Base-by-base conservation (phyloP, 768 basidiomycete species). In the Panaeolus cyanescens region DNA sequence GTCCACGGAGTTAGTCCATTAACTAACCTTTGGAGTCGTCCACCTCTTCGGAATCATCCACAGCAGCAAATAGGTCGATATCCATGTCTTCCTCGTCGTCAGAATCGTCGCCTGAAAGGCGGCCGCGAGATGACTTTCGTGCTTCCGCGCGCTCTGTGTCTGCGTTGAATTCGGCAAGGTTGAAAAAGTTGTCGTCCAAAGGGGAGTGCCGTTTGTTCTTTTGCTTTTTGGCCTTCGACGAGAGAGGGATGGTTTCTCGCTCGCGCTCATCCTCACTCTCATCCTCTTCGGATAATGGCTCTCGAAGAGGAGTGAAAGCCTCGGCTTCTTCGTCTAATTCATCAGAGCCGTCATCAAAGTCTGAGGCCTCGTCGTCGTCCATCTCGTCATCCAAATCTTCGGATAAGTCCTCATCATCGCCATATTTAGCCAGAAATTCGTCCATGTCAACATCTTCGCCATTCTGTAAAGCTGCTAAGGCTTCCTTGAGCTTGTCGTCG, bases 131-230 rank as follows among this genome's bases (percentile, higher is more conserved):
- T 9, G 84, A 80, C 15, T 77, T 79, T 60, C 75, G 82, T 13
- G 88, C 84, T 72, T 96, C 95, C 2, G 87, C 84, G 65, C 84
- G 85, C 71, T 93, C 92, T 2, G 90, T 89, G 71, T 95, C 87
- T 2, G 87, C 82, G 68, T 99, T 97, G 80, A 99, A 99, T 19
- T 86, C 81, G 30, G 86, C 85, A 53, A 99, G 82, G 63, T 90
- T 83, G 75, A 99, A 99, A 78, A 99, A 99, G 13, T 81, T 86
- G 70, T 99, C 96, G 72, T 98, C 90, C 30, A 98, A 83, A 40
- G 82, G 81, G 39, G 73, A 67, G 22, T 55, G 45, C 56, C 66
- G 64, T 39, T 59, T 62, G 59, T 65, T 67, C 54, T 67, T 74
- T 57, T 66, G 67, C 57, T 69, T 70, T 65, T 65, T 70, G 65